Base-by-base conservation (phyloP, 2,329 filamentous ascomycete species). In the Pyrenophora teres region DNA sequence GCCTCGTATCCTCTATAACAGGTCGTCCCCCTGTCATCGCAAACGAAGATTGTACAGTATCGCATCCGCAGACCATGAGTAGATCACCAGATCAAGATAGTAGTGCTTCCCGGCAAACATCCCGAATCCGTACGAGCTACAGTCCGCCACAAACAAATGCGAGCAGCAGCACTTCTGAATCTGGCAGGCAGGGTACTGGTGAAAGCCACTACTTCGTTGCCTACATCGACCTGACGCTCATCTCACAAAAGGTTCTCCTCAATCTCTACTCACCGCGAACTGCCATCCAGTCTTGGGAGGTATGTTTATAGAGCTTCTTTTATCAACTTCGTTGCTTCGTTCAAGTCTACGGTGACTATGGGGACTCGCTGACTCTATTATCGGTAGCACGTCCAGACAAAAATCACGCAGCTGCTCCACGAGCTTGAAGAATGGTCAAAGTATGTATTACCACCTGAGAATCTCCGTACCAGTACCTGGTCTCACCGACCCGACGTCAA, bases 11-110 rank as follows among this genome's bases (percentile, higher is more conserved):
- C 13, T 62, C 72, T 6, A 68, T 76, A 19, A 75, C 72, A 4
- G 76, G 76, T 0, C 69, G 75, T 12, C 71, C 75, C 25, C 70
- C 69, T 7, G 65, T 69, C 1, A 63, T 76, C 31, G 57, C 59
- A 3, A 59, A 67, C 40, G 63, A 67, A 37, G 66, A 73, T 38
- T 73, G 68, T 45, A 73, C 70, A 6, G 57, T 68, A 0, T 13
- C 44, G 6, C 42, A 70, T 15, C 74, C 74, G 2, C 44, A 58
- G 2, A 45, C 58, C 12, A 32, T 6, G 3, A 9, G 23, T 4
- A 27, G 12, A 15, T 18, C 42, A 10, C n/a, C 48, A 25, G n/a
- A 4, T 2, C 30, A 30, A 18, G 51, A 46, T 7, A 15, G n/a
- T 16, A 37, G 21, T 21, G 8, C 31, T 4, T 19, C 31, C 9